Evolutionary conservation across 768 basidiomycete genomes (phyloP), one percentile per base, ranked within the genome.

Genomic region (Xerocomellus chrysenteron): DNA sequence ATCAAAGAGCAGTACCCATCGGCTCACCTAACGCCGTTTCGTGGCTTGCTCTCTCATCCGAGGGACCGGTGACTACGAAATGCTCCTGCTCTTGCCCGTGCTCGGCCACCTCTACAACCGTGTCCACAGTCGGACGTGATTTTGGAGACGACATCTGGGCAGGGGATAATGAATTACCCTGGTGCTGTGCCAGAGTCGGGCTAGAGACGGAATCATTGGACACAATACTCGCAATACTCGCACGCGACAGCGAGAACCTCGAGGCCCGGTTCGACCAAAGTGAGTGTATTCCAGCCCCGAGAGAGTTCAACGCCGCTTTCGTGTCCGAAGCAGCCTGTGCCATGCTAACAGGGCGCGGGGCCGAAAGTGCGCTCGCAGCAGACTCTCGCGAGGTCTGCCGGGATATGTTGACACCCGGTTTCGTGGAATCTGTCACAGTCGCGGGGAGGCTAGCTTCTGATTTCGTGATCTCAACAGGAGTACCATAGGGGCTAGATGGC

Each of bases 261-360:
- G 75, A 61, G 8, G 76, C 62, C 13, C 78, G 71, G 50, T 54
- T 73, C 36, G 78, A 68, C 68, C 81, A 74, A 62, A 83, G 76
- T 14, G 81, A 78, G 14, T 82, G 78, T 54, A 83, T 73, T 42
- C 78, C 76, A 10, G 73, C 68, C 44, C 80, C 79, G 68, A 80
- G 75, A 16, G 75, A 64, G 41, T 65, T 71, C 17, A 79, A 42
- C 5, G 74, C 67, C 17, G 72, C 68, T 55, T 74, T 71, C 16
- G 75, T 63, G 46, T 74, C 68, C 59, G 62, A 54, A 40, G 73
- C 66, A 50, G 75, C 71, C 48, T 72, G 70, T n/a, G 60, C 60
- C 46, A 72, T 48, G 53, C 68, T 72, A 4, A 54, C 52, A 21
- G 70, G 70, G 10, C 68, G 70, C 16, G 55, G 4, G 5, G 62